These are phyloP conservation scores for Rhodotorula babjevae DNA, from an alignment of 768 basidiomycete genomes.

Conservation along the genomic window DNA sequence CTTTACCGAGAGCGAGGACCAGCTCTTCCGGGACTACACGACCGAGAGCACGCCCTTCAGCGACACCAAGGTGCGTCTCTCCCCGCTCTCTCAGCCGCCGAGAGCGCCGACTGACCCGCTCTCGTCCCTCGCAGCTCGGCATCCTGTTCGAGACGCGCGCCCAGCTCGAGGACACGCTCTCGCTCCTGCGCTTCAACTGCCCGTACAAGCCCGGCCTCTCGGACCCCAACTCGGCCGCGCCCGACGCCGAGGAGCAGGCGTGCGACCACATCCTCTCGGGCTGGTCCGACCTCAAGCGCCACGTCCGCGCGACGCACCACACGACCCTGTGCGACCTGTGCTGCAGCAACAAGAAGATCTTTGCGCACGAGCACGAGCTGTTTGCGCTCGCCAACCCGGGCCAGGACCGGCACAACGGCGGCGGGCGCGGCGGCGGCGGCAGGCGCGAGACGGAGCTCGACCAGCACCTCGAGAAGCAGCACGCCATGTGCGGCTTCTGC, in stretches of 20 bases:
- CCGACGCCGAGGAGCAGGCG: conserved; percentile 50
- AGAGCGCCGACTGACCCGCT: background rate
- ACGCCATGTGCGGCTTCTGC: conserved; percentile 37
- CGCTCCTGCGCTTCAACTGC: conserved; percentile 90
- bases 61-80: conserved; percentile 30
- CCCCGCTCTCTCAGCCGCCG: background rate
- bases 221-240: background rate
- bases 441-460: conserved; percentile 17
- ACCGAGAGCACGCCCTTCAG: conserved; percentile 37
- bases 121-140: conserved; percentile 53
- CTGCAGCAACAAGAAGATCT: conserved; percentile 83
- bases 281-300: conserved; percentile 84
- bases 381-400: conserved; percentile 58
- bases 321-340: conserved; percentile 84
- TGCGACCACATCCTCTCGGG: conserved; percentile 80
- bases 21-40: conserved; percentile 27
- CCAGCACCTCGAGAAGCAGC: conserved; percentile 24
- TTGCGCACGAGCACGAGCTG: conserved; percentile 86
- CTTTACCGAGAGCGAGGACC: conserved; percentile 24
- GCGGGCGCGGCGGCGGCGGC: background rate
- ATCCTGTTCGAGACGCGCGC: conserved; percentile 83
- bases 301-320: conserved; percentile 69
- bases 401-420: background rate
- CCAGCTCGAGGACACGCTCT: conserved; percentile 90
- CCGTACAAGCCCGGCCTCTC: conserved; percentile 49